Conservation (phyloP, 148 eudicot genomes). For the Dysphania ambrosioides region DNA sequence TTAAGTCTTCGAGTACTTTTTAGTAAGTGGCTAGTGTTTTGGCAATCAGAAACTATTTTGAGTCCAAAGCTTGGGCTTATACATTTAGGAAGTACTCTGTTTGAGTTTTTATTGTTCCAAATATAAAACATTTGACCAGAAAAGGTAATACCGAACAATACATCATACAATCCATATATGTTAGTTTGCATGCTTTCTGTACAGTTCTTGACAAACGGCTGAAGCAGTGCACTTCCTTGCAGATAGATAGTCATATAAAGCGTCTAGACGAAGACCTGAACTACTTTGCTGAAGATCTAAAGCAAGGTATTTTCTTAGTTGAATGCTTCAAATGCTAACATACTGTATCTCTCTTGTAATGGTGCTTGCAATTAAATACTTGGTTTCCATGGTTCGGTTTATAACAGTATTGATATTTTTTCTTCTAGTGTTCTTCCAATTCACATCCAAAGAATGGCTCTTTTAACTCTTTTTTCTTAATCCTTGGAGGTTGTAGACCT, state of each 20-base stretch:
- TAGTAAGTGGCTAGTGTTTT: background rate
- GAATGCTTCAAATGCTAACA: background rate
- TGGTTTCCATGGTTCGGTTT: background rate
- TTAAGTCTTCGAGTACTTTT: background rate
- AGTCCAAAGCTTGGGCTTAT: background rate
- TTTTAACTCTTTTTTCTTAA: background rate
- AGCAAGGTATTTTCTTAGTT: conserved; percentile 60
- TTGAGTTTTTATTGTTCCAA: background rate
- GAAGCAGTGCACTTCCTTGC: conserved; percentile 29
- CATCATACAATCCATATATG: background rate
- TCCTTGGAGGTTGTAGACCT: background rate
- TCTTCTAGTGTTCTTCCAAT: background rate
- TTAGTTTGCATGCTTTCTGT: background rate
- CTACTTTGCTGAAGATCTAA: conserved; percentile 92
- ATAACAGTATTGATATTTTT: background rate
- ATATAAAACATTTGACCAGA: background rate
- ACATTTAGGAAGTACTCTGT: background rate
- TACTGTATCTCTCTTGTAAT: conserved; percentile 3
- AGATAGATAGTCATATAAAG: conserved; percentile 97
- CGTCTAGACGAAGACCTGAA: conserved; percentile 95
- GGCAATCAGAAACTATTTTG: background rate
- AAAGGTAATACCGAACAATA: background rate
- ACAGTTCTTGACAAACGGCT: conserved; percentile 1
- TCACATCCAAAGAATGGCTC: conserved; percentile 7
- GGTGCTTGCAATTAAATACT: background rate